Conservation (phyloP, 192 early-diverging fungal genomes). For the Dispira simplex region DNA sequence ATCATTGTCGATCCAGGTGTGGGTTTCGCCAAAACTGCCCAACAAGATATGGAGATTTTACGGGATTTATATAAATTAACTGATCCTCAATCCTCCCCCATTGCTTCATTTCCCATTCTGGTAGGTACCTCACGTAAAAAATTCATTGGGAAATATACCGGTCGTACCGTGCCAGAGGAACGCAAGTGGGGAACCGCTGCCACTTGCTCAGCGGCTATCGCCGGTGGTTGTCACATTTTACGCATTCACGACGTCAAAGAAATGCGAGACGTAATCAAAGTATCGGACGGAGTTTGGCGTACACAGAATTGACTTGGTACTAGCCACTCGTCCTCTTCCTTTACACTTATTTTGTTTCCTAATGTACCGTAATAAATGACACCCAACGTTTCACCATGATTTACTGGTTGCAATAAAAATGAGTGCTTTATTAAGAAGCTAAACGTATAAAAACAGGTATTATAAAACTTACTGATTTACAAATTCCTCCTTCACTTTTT, state of each 20-base stretch:
- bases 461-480: no score
- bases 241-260: slow-evolving; percentile 93
- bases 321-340: no score
- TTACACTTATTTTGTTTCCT: no score
- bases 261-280: slow-evolving; percentile 75
- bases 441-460: no score
- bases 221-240: slow-evolving; percentile 66
- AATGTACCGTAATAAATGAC: no score
- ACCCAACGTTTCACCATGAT: no score
- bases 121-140: slow-evolving; percentile 83
- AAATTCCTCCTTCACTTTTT: no score
- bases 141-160: slow-evolving; percentile 71
- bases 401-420: no score
- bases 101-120: slow-evolving; percentile 70
- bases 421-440: no score
- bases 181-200: slow-evolving; percentile 84
- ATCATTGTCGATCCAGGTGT: slow-evolving; percentile 94
- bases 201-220: slow-evolving; percentile 64
- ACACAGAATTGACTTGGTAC: not conserved
- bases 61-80: slow-evolving; percentile 42
- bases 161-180: slow-evolving; percentile 44
- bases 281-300: slow-evolving; percentile 54
- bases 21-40: slow-evolving; percentile 86
- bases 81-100: slow-evolving; percentile 14
- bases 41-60: slow-evolving; percentile 79